phyloP scores from a whole-genome alignment of 2,329 filamentous ascomycete species.

The Ophiosphaerella herpotricha region DNA sequence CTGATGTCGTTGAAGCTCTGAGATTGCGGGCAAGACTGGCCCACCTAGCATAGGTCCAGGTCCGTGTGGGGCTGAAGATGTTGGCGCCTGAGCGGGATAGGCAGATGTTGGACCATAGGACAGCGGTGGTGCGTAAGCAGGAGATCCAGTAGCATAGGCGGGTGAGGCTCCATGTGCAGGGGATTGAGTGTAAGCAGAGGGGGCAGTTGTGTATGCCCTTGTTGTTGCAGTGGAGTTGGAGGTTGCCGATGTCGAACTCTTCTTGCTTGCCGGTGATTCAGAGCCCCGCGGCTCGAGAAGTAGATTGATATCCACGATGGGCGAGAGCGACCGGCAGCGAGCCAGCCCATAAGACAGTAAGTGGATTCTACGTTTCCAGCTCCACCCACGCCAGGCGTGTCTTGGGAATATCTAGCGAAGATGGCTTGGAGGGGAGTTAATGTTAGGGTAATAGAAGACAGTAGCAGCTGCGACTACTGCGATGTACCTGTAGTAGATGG shows the following conservation, averaged over 20 bases:
- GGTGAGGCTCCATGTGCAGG: slow-evolving; percentile 40
- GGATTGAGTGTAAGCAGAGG: slow-evolving; percentile 43
- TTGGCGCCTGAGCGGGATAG: slow-evolving; percentile 31
- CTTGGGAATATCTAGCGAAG: slow-evolving; percentile 4
- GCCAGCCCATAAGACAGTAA: slow-evolving; percentile 48
- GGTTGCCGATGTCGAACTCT: slow-evolving; percentile 46
- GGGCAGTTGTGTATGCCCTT: slow-evolving; percentile 40
- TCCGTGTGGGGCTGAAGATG: slow-evolving; percentile 27
- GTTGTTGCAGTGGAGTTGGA: slow-evolving; percentile 51
- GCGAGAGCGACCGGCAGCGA: slow-evolving; percentile 55
- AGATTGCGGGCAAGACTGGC: slow-evolving; percentile 45
- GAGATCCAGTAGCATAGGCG: slow-evolving; percentile 36
- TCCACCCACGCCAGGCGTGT: slow-evolving; percentile 13
- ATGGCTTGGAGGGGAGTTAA: slow-evolving; percentile 7
- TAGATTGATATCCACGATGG: slow-evolving; percentile 93
- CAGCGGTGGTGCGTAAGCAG: slow-evolving; percentile 35
- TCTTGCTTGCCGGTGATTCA: slow-evolving; percentile 63
- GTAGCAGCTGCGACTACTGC: neutral
- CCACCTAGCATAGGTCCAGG: slow-evolving; percentile 41
- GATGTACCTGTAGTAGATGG: slow-evolving; percentile 5
- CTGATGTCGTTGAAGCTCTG: slow-evolving; percentile 44
- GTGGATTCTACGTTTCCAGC: slow-evolving; percentile 17
- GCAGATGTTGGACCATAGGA: slow-evolving; percentile 36
- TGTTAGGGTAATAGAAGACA: neutral
- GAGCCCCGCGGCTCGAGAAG: slow-evolving; percentile 79